A percentile compares a stretch with the other conserved stretches of the same genome.
Conservation (phyloP, 164 flowering plant genomes). For the Hamamelis virginiana region DNA sequence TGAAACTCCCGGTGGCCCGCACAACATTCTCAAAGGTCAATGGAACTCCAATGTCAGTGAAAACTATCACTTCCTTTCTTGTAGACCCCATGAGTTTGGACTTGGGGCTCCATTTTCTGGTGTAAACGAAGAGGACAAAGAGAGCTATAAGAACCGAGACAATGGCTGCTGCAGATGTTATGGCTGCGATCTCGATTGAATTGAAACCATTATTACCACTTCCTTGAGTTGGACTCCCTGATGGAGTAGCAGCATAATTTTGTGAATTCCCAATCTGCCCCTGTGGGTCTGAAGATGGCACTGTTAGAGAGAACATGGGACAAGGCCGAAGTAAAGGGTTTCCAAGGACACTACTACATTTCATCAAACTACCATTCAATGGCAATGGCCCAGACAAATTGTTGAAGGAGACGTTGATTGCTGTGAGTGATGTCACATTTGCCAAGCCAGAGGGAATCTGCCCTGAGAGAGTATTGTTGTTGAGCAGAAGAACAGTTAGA, state of each 20-base stretch:
- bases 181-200: slow-evolving; percentile 81
- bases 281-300: slow-evolving; percentile 48
- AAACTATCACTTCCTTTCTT: slow-evolving; percentile 64
- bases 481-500: slow-evolving; percentile 56
- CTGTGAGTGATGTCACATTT: slow-evolving; percentile 48
- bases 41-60: slow-evolving; percentile 67
- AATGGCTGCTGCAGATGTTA: slow-evolving; percentile 81
- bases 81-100: slow-evolving; percentile 46
- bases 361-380: slow-evolving; percentile 35
- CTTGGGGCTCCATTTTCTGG: slow-evolving; percentile 62
- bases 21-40: slow-evolving; percentile 74
- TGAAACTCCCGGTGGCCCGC: slow-evolving; percentile 73
- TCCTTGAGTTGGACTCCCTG: slow-evolving; percentile 19
- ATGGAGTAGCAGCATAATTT: slow-evolving; percentile 38
- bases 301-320: slow-evolving; percentile 31
- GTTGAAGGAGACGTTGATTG: slow-evolving; percentile 77
- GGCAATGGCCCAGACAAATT: slow-evolving; percentile 76
- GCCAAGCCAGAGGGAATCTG: slow-evolving; percentile 63
- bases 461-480: slow-evolving; percentile 69
- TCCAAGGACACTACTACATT: slow-evolving; percentile 56
- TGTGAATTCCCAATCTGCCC: slow-evolving; percentile 31
- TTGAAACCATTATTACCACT: slow-evolving; percentile 38
- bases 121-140: slow-evolving; percentile 59
- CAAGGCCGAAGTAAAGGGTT: slow-evolving; percentile 59
- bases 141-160: slow-evolving; percentile 77